Conservation (phyloP, 345 rosid genomes). For the Euclidium syriacum region DNA sequence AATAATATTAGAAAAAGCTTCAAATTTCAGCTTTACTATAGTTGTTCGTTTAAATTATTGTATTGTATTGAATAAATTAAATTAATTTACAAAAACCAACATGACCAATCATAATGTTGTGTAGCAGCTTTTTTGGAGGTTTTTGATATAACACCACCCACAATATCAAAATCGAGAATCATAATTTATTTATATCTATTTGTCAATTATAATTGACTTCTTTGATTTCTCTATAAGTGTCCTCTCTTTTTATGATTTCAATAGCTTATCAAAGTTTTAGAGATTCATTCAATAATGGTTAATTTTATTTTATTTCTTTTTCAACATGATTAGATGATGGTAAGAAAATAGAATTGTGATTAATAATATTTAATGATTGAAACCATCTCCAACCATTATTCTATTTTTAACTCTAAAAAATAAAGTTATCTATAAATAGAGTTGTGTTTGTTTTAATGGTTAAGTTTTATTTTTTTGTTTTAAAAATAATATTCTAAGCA, state of each 20-base stretch:
- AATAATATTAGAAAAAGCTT: slow-evolving; percentile 16
- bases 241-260: not conserved
- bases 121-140: slow-evolving; percentile 56
- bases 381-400: too few species aligned
- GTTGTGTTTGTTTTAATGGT: too few species aligned
- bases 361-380: too few species aligned
- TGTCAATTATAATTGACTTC: not conserved
- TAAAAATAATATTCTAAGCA: too few species aligned
- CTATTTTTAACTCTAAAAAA: too few species aligned
- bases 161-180: slow-evolving; percentile 31
- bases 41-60: slow-evolving; percentile 23
- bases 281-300: not conserved
- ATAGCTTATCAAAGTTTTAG: not conserved
- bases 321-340: too few species aligned
- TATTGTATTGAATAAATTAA: not conserved
- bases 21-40: slow-evolving; percentile 28
- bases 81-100: slow-evolving; percentile 33
- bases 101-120: slow-evolving; percentile 53
- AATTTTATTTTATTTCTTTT: too few species aligned
- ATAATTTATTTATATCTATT: slow-evolving; percentile 32
- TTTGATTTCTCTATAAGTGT: slow-evolving; percentile 10
- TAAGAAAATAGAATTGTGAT: too few species aligned
- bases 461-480: too few species aligned
- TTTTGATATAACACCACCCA: slow-evolving; percentile 48
- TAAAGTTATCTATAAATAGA: too few species aligned